phyloP scores from a whole-genome alignment of 1,284 basidiomycete species.

The Fereydounia khargensis region DNA sequence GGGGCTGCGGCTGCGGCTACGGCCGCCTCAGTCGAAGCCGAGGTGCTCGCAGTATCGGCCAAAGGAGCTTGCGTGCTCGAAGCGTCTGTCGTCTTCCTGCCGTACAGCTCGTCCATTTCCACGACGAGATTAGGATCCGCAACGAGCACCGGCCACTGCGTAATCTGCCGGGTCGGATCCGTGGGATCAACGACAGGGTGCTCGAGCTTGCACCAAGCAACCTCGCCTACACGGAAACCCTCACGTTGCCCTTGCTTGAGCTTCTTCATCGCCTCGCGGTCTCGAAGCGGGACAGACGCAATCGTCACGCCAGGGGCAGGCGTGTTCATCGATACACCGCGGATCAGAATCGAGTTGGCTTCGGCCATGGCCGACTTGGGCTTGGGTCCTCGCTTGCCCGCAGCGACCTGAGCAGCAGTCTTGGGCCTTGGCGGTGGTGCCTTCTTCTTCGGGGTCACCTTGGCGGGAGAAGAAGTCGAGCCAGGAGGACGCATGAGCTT shows the following conservation, averaged over 20 bases:
- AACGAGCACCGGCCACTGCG: constrained; percentile 26
- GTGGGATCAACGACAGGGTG: constrained; percentile 19
- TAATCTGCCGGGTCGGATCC: constrained; percentile 6
- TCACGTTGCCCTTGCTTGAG: constrained; percentile 24
- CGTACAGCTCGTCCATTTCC: no score
- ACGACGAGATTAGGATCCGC: constrained; percentile 8
- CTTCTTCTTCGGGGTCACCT: constrained; percentile 8
- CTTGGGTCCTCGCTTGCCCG: constrained; percentile 3
- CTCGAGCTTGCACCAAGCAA: constrained; percentile 26
- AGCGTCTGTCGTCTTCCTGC: no score
- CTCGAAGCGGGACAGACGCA: constrained; percentile 23
- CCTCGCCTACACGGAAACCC: constrained; percentile 32
- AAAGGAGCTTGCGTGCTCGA: no score
- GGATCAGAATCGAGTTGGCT: constrained; percentile 13
- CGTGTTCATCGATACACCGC: constrained; percentile 18
- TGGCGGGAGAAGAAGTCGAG: no score
- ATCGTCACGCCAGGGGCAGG: constrained; percentile 23
- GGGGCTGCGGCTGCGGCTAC: no score
- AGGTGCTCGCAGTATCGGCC: not conserved
- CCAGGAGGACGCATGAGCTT: no score
- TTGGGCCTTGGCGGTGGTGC: constrained; percentile 12
- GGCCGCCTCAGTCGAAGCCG: not conserved
- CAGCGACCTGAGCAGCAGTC: constrained; percentile 2
- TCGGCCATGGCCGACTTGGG: constrained; percentile 3
- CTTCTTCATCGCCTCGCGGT: constrained; percentile 21